Base-by-base conservation (phyloP, 179 eudicot species). In the Beta macrorhiza region DNA sequence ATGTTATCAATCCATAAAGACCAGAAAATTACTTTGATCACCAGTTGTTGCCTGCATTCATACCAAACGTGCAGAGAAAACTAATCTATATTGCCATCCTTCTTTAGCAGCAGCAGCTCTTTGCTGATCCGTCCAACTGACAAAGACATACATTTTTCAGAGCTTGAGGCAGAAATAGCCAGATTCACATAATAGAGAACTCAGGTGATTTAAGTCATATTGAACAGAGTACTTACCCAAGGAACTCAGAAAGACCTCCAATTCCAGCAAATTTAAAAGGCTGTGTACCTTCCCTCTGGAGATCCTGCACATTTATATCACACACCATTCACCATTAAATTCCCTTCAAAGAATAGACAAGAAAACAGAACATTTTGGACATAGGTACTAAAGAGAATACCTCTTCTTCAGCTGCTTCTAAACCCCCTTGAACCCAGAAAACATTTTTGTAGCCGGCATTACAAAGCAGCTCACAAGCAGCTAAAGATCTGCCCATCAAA, bases 381-480 rank as follows among this genome's bases (percentile, higher is more conserved):
- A 37, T 78, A 25, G 22, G 37, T 49, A 22, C 51, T 55, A 59
- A 73, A 74, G 44, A 16, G 59, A 53, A 62, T 81, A 93, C 98
- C 98, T 90, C 97, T 90, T 95, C 98, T 76, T 93, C 99, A 73
- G 99, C 99, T 83, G 97, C 93, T 85, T 95, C 99, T 69, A 95
- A 87, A 20, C 99, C 99, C 57, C 97, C 99, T 90, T 90, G 97
- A 84, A 95, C 89, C 99, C 98, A 95, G 82, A 93, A 92, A 44
- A 95, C 85, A 81, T 93, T 92, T 84, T 78, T 87, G 86, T 95
- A 95, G 82, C 98, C 99, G 29, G 96, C 91, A 85, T 92, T 93
- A 59, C 90, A 85, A 80, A 95, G 89, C 78, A 86, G 72, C 88
- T 95, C 99, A 87, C 98, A 93, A 63, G 99, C 99, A 64, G 99